Percentiles rank a stretch among this genome's conserved stretches.
These are phyloP conservation scores for Chenopodium suecicum DNA, from an alignment of 148 eudicot species.

Conservation along the genomic window DNA sequence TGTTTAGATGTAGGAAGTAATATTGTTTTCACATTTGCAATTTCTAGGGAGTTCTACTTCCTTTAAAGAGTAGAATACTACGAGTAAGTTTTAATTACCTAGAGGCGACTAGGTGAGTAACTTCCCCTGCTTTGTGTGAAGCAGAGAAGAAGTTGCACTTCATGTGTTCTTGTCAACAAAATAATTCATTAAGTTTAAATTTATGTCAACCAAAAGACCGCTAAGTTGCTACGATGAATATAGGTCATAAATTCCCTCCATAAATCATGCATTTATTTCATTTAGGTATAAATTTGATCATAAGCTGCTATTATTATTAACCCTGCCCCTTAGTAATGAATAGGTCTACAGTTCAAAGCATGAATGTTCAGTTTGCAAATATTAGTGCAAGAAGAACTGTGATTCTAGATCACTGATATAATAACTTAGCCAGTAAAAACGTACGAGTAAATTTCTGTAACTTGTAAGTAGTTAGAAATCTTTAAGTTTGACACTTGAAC, in stretches of 20 bases:
- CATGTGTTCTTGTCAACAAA: neutral
- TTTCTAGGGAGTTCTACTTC: neutral
- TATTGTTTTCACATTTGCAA: neutral
- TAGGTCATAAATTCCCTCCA: neutral
- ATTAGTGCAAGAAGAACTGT: neutral
- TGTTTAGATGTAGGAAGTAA: neutral
- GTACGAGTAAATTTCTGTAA: neutral
- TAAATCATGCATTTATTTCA: neutral
- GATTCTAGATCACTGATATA: neutral
- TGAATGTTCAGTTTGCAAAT: neutral
- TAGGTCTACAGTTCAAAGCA: neutral
- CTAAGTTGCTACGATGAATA: neutral
- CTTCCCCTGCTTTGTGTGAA: neutral
- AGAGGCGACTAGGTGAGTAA: neutral
- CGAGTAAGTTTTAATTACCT: neutral
- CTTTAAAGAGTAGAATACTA: neutral
- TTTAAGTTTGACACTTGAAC: neutral
- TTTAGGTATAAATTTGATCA: neutral
- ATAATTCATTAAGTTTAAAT: neutral
- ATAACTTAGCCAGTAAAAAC: neutral
- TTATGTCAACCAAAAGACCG: neutral
- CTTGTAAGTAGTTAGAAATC: constrained; percentile 1
- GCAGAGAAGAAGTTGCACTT: neutral
- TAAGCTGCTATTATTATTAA: neutral
- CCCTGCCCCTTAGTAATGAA: neutral